These are phyloP conservation scores for Lactifluus echinatus DNA, from an alignment of 768 basidiomycete genomes.

Conservation along the genomic window DNA sequence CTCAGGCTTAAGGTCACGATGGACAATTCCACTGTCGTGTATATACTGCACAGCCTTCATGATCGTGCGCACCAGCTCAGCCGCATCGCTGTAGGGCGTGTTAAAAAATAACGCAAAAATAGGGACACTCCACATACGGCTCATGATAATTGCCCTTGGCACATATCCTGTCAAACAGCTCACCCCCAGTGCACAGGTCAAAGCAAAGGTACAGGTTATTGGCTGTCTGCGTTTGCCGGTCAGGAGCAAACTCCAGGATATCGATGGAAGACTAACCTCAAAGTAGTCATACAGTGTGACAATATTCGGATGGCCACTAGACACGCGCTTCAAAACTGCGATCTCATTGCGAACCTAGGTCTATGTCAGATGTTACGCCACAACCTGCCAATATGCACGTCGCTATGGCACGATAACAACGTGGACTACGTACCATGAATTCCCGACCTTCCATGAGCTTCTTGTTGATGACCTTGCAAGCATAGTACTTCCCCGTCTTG, in stretches of 20 bases:
- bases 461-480: conserved; percentile 99
- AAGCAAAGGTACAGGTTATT: conserved; percentile 93
- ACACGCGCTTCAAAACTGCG: conserved; percentile 85
- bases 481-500: conserved; percentile 89
- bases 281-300: conserved; percentile 96
- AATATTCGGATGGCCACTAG: conserved; percentile 82
- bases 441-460: conserved; percentile 97
- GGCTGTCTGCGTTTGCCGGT: conserved; percentile 46
- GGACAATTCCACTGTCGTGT: conserved; percentile 87
- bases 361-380: conserved; percentile 9
- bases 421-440: conserved; percentile 67
- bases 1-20: conserved; percentile 95
- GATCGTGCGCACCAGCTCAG: conserved; percentile 79
- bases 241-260: background rate
- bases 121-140: conserved; percentile 52
- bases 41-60: conserved; percentile 85
- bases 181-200: conserved; percentile 94
- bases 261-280: conserved; percentile 45
- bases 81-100: conserved; percentile 60
- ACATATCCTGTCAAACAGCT: conserved; percentile 98
- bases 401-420: background rate
- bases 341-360: conserved; percentile 92
- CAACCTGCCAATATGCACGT: background rate
- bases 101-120: conserved; percentile 23
- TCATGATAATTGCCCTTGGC: conserved; percentile 97